Base-by-base conservation (phyloP, 129 eudicot genomes). In the Scalesia atractyloides region DNA sequence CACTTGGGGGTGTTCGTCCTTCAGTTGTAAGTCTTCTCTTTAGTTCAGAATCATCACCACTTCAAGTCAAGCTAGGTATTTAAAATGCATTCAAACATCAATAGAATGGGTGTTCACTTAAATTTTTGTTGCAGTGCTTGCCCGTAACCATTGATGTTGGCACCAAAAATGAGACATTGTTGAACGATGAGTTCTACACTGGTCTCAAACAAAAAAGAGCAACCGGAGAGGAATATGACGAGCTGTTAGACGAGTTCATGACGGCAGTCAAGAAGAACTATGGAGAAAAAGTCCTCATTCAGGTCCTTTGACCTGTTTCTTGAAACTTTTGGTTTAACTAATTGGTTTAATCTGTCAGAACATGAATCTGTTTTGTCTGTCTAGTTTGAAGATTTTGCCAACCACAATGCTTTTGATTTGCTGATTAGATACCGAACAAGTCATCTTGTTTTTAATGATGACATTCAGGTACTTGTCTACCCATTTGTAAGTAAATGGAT, bases 1-100 rank as follows among this genome's bases (percentile, higher is more conserved):
- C 98, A 69, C 98, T 92, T 39, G 98, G 98, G 65, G 98, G 98
- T 15, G 98, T 92, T 76, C 96, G 95, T 49, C 98, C 98, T 62
- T 92, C 98, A 24, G 95, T 83, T 58, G 98, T 92, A 87, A 89
- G 82, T 64, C 44, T 17, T 69, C 41, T 59, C 16, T 24, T 7
- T 1, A 26, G 15, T 12, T 26, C 26, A 12, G 9, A 26, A 9
- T 58, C 41, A 24, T 12, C 41, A 59, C 7, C n/a, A 57, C 63
- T 26, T 59, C 34, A 59, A 59, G 43, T 59, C 41, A 59, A 14
- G 65, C 16, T 59, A 5, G 43, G 26, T 59, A 24, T 18, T 5
- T 59, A 26, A 59, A 5, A 59, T 59, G 43, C 43, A 26, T 30
- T 30, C 4, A 59, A 59, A 57, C 37, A 20, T 22, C 36, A 54